These are phyloP conservation scores for Daldinia sp. DNA, from an alignment of 2,329 filamentous ascomycete species.

Conservation along the genomic window DNA sequence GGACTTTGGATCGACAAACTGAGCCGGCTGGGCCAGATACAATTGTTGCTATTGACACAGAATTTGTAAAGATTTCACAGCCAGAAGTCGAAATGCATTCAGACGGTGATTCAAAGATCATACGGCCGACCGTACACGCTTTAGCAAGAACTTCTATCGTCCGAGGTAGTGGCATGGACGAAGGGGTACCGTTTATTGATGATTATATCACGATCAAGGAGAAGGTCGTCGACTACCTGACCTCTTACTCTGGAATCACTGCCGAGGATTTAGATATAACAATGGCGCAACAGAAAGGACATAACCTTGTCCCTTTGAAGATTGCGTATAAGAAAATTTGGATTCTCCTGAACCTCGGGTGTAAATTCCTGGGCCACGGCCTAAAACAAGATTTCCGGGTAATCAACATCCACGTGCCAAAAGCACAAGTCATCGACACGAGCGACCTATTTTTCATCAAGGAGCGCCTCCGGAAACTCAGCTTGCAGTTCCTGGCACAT, in stretches of 20 bases:
- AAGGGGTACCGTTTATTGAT: constrained; percentile 92
- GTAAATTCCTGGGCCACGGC: constrained; percentile 93
- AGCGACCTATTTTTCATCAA: constrained; percentile 90
- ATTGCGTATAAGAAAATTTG: constrained; percentile 97
- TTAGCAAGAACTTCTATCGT: constrained; percentile 94
- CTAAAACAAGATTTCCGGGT: constrained; percentile 96
- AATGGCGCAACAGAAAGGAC: constrained; percentile 70
- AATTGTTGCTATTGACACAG: constrained; percentile 91
- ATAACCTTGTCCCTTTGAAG: constrained; percentile 89
- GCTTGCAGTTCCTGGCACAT: constrained; percentile 91
- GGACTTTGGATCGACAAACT: constrained; percentile 64
- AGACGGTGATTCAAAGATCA: constrained; percentile 90
- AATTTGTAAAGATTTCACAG: constrained; percentile 93
- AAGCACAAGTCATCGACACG: constrained; percentile 91
- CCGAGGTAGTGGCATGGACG: constrained; percentile 79
- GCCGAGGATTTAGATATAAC: constrained; percentile 82
- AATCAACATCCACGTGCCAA: constrained; percentile 96
- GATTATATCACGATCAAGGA: constrained; percentile 96
- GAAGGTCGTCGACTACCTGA: constrained; percentile 93
- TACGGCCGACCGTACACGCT: constrained; percentile 89
- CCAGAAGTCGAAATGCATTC: constrained; percentile 97
- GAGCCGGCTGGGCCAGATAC: constrained; percentile 79
- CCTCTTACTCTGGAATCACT: constrained; percentile 91
- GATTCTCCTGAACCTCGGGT: constrained; percentile 94
- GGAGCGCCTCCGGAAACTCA: constrained; percentile 84